Conservation (phyloP, 257 asterid species). For the Sherardia arvensis region DNA sequence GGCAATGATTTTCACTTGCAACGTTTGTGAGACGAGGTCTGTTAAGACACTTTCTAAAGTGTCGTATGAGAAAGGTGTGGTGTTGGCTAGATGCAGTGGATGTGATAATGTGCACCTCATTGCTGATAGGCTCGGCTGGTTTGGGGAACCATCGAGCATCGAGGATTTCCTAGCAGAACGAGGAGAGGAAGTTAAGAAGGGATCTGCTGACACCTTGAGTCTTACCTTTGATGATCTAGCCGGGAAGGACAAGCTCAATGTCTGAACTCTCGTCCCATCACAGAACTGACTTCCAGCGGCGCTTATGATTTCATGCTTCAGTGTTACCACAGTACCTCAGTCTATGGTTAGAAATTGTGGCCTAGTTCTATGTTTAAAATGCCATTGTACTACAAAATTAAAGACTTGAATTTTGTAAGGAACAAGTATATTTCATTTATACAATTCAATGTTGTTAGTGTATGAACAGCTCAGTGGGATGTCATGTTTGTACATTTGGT, state of each 20-base stretch:
- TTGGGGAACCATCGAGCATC: constrained; percentile 69
- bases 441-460: background rate
- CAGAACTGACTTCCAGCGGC: background rate
- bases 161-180: constrained; percentile 80
- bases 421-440: too few species aligned
- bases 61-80: constrained; percentile 78
- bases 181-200: constrained; percentile 81
- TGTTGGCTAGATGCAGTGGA: constrained; percentile 76
- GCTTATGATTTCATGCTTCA: background rate
- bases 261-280: background rate
- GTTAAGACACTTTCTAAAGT: constrained; percentile 63
- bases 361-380: too few species aligned
- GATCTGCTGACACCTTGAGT: constrained; percentile 44
- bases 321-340: too few species aligned
- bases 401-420: too few species aligned
- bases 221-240: constrained; percentile 75
- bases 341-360: too few species aligned
- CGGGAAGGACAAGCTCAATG: constrained; percentile 36
- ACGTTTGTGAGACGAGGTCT: constrained; percentile 62
- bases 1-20: constrained; percentile 74
- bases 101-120: constrained; percentile 73
- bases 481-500: too few species aligned
- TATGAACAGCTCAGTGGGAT: too few species aligned
- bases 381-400: too few species aligned
- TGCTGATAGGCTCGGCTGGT: constrained; percentile 92